Evolutionary conservation across 805 yeast genomes (phyloP), one percentile per base, ranked within the genome.

Genomic region (Sugiyamaella mastotermitis): DNA sequence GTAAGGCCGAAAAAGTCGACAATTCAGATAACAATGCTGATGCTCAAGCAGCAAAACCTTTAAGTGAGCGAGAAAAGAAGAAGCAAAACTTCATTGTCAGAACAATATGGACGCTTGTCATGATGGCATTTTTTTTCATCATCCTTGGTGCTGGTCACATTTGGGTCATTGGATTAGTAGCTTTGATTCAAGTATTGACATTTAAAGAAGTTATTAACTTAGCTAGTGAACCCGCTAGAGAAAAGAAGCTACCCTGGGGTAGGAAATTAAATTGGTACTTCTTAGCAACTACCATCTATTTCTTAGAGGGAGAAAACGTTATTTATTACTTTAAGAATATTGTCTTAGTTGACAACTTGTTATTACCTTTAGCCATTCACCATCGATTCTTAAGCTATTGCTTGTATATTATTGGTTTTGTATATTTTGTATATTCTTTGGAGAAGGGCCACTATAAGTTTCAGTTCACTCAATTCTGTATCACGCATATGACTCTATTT

Each of bases 391-490:
- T 90, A 41, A 74, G 87, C 43, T 92, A 92, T 60, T 75, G 86
- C 50, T 62, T 88, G 39, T 92, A 86, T 62, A 78, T 88, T 38
- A 66, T 80, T 38, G 97, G 97, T 1, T 82, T 92, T 61, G 83
- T 92, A 36, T 75, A 86, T 48, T 92, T 92, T 58, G 97, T 92
- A 42, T 76, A 83, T 50, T 82, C 94, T 33, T 69, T 92, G 56
- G 82, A 87, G 53, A 88, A 83, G 58, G 96, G 95, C 15, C 83
- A 78, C 61, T 78, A 86, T 58, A 81, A 78, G 60, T 87, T 85
- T 66, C 98, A 92, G 65, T 90, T 90, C 67, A 86, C 90, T 15
- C 96, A 92, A 56, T 74, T 92, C 49, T 85, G 95, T 61, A 75
- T 83, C 44, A 88, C 97, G 3, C 97, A 90, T 58, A 86, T 92